Conservation (phyloP, 805 yeast species). For the Lachancea nothofagi region DNA sequence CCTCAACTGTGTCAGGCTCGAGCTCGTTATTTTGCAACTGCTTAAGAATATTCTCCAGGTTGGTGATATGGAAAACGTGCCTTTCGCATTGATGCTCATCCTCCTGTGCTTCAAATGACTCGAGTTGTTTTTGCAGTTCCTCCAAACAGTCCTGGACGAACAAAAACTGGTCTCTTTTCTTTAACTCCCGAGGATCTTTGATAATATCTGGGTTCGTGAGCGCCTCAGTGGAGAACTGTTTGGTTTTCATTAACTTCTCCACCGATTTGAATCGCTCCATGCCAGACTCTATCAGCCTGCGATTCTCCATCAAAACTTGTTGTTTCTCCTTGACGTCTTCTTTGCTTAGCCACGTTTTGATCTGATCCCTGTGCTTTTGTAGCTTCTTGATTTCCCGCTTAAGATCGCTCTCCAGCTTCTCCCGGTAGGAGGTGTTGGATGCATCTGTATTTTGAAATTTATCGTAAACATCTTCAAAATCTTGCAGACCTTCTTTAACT, state of each 20-base stretch:
- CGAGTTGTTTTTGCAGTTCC: conserved; percentile 76
- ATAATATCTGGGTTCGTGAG: conserved; percentile 61
- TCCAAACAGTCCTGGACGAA: conserved; percentile 70
- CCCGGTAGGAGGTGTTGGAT: conserved; percentile 75
- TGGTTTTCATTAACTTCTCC: conserved; percentile 88
- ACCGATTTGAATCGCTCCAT: conserved; percentile 96
- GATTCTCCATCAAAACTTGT: conserved; percentile 63
- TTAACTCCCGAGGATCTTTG: conserved; percentile 71
- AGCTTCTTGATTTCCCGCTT: conserved; percentile 92
- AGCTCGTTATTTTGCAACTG: conserved; percentile 74
- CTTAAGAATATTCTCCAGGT: conserved; percentile 72
- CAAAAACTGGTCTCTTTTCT: conserved; percentile 63
- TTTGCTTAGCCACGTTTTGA: conserved; percentile 89
- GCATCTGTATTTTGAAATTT: conserved; percentile 71
- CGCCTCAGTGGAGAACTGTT: conserved; percentile 92
- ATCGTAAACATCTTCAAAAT: conserved; percentile 80
- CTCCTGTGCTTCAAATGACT: conserved; percentile 67
- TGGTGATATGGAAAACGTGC: conserved; percentile 71
- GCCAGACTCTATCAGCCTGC: conserved; percentile 62
- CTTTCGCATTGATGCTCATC: conserved; percentile 60
- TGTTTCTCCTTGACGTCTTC: conserved; percentile 89
- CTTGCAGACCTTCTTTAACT: conserved; percentile 84
- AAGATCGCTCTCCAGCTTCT: conserved; percentile 84
- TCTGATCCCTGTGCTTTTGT: conserved; percentile 90
- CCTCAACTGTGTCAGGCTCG: conserved; percentile 70